Evolutionary conservation across 2,329 filamentous ascomycete species (phyloP).

Genomic region (Monosporascus sp.): DNA sequence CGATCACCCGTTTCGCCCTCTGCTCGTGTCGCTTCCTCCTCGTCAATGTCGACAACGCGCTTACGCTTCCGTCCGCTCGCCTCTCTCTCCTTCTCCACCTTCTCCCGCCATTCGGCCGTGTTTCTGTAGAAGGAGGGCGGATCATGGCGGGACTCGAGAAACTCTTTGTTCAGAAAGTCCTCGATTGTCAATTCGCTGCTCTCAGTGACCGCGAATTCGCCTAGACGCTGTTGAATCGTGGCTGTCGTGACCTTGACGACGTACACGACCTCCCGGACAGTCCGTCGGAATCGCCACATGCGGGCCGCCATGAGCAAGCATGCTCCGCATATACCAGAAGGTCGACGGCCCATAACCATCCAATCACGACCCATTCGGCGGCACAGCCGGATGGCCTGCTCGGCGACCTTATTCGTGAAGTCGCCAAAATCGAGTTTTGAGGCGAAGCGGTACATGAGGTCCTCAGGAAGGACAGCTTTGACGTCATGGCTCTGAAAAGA

Average conservation of each 20-base stretch:
- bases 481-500: constrained; percentile 57
- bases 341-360: constrained; percentile 92
- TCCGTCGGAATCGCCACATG: constrained; percentile 97
- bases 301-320: constrained; percentile 91
- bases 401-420: constrained; percentile 76
- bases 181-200: constrained; percentile 82
- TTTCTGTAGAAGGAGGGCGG: constrained; percentile 78
- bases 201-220: constrained; percentile 86
- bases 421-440: constrained; percentile 86
- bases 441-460: constrained; percentile 87
- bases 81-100: constrained; percentile 42
- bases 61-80: constrained; percentile 38
- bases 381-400: constrained; percentile 82
- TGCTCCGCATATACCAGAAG: constrained; percentile 89
- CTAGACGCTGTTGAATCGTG: constrained; percentile 84
- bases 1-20: constrained; percentile 5
- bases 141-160: constrained; percentile 68
- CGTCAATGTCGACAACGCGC: constrained; percentile 32
- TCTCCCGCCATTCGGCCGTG: constrained; percentile 53
- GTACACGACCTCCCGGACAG: constrained; percentile 92
- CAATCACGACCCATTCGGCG: constrained; percentile 94
- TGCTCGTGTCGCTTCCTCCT: constrained; percentile 16
- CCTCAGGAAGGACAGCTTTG: constrained; percentile 75
- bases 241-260: constrained; percentile 94
- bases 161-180: constrained; percentile 70